Evolutionary conservation across 2,329 filamentous ascomycete genomes (phyloP), one percentile per base, ranked within the genome.

Genomic region (Apiospora arundinis): DNA sequence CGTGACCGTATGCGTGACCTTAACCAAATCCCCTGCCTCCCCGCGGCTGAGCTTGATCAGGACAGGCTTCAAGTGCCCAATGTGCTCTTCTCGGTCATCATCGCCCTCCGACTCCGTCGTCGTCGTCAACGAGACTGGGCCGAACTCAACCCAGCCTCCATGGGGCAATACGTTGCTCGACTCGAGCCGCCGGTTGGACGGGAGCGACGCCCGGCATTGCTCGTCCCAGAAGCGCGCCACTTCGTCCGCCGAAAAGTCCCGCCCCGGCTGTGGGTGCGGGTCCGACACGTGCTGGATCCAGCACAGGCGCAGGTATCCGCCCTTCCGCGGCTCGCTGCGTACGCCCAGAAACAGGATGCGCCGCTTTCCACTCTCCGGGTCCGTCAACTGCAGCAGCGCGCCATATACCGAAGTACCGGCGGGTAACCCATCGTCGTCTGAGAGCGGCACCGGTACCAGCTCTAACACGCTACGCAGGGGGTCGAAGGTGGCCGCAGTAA

Each of bases 31-130:
- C 6, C 25, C 28, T 16, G 52, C 21, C 7, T 60, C 52, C 28
- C 32, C 52, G 14, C 52, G 28, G 7, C 52, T 21, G 16, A 60
- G 28, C 6, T 60, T 60, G 25, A 60, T 60, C 16, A 60, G 32
- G 28, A 60, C 52, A 7, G 52, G 52, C 52, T 60, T 32, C 28
- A 60, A 25, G 52, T 60, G 52, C 21, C 52, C 52, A 25, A 60
- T 60, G 16, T 60, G 52, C 9, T 60, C 52, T 28, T 32, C 52
- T 32, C 6, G 32, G 2, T 21, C 52, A 16, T 45, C 42, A 4
- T 45, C 42, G 4, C 42, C 14, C 14, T 45, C 42, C 14, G 12
- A 2, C 16, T 18, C 42, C 42, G 42, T 45, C 5, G 42, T 45
- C 5, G 42, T 45, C 7, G 52, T 60, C 52, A 60, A 11, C 6